Base-by-base conservation (phyloP, 495 filamentous ascomycete genomes). In the Poronia punctata region DNA sequence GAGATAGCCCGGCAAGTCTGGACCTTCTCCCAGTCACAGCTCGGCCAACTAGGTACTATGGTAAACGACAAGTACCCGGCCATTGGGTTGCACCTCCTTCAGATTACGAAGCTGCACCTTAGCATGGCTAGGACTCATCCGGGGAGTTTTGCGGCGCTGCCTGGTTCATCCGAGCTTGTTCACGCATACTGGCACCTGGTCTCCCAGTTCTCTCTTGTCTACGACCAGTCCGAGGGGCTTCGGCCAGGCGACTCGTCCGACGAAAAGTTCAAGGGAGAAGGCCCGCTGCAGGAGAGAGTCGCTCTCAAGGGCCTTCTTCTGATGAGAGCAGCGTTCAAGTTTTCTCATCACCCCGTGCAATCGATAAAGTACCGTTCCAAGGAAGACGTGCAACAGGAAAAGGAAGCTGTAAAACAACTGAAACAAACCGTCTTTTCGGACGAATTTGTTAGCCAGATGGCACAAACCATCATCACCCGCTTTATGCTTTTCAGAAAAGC, bases 21-120 rank as follows among this genome's bases (percentile, higher is more conserved):
- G 90, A 65, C 65, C 4, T 57, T 83, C 17, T 80, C 80, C 3
- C 75, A 79, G 43, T 62, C 64, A 7, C 86, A 94, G 38, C 83
- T 93, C 38, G 78, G 73, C 34, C 72, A 82, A 27, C 81, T 90
- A 40, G 67, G 86, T 14, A 57, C 42, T 18, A 67, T 75, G 43
- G 49, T 74, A 27, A 56, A 64, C 38, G 62, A 67, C 16, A 68
- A 74, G 19, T 67, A 70, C 41, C 56, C 66, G 41, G 61, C 70
- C n/a, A 62, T 93, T n/a, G 83, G 85, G 46, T 88, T 88, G 50
- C 90, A 96, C 45, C 65, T 93, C 6, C 54, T 93, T 35, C 90
- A 95, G 56, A 79, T 95, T 32, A 79, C 90, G 8, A 97, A 98
- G 62, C 68, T 97, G 7, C 89, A 96, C 59, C 67, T 92, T 16